Conservation (phyloP, 23 red algal genomes). For the Gracilaria caudata region DNA sequence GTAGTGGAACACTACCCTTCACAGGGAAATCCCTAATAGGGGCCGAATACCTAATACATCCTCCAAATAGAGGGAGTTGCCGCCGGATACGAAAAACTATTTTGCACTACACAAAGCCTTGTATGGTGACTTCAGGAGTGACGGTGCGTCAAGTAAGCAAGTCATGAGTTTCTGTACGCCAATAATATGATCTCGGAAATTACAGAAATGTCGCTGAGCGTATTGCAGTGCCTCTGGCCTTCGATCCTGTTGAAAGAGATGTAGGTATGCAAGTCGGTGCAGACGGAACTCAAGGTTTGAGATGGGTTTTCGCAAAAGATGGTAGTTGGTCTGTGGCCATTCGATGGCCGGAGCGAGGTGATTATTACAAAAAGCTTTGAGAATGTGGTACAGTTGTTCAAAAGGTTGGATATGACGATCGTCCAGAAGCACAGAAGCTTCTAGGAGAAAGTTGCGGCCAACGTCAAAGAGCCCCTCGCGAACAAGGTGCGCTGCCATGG, state of each 20-base stretch:
- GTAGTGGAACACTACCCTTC: too few relatives aligned
- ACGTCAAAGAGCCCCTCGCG: constrained; percentile 67
- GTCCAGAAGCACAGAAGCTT: constrained; percentile 49
- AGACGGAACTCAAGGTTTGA: constrained; percentile 73
- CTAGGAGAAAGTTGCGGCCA: constrained; percentile 39
- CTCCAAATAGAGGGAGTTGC: too few relatives aligned
- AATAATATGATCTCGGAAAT: constrained; percentile 57
- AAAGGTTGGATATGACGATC: constrained; percentile 33
- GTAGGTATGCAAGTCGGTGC: constrained; percentile 64
- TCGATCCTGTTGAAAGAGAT: constrained; percentile 42
- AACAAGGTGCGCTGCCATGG: constrained; percentile 54
- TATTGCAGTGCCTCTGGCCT: constrained; percentile 54
- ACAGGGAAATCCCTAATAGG: too few relatives aligned
- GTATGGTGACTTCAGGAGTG: constrained; percentile 66
- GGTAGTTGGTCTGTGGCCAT: constrained; percentile 30
- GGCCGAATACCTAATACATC: too few relatives aligned
- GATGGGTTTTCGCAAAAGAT: constrained; percentile 7
- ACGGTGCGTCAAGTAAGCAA: constrained; percentile 69
- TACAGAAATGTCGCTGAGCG: constrained; percentile 51
- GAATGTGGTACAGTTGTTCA: constrained; percentile 57
- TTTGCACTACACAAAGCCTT: too few relatives aligned
- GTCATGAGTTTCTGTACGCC: constrained; percentile 81
- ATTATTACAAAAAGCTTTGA: constrained; percentile 33
- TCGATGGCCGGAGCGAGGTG: constrained; percentile 47
- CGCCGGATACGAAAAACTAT: too few relatives aligned